These are phyloP conservation scores for Geotrichum cucujoidarum DNA, from an alignment of 1,139 yeast genomes.

Conservation along the genomic window DNA sequence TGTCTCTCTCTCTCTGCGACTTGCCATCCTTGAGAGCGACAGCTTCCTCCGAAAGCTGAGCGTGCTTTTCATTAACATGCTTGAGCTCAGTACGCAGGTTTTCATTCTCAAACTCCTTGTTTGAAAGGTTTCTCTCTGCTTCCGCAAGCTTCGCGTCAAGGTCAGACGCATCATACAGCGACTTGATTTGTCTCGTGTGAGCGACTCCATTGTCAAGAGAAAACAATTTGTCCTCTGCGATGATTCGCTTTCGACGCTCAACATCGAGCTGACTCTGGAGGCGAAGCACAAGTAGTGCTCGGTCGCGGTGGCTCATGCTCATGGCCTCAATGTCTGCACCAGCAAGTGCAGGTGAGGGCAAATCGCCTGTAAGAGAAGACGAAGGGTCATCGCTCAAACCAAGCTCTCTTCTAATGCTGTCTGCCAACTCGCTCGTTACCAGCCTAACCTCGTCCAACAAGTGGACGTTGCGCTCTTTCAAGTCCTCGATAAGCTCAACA, in stretches of 20 bases:
- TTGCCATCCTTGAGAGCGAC: conserved; percentile 34
- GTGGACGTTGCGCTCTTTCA: conserved; percentile 5
- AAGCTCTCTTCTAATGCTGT: conserved; percentile 37
- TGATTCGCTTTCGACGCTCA: conserved; percentile 35
- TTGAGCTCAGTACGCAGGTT: conserved; percentile 23
- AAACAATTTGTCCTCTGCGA: conserved; percentile 25
- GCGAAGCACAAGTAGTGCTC: conserved; percentile 28
- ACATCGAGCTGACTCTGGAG: conserved; percentile 32
- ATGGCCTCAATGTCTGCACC: conserved; percentile 4
- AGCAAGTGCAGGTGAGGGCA: neutral
- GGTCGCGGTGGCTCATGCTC: conserved; percentile 18
- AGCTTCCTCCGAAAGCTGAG: conserved; percentile 33
- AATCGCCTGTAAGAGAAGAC: neutral
- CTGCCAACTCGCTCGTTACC: conserved; percentile 38
- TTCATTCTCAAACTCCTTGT: conserved; percentile 28
- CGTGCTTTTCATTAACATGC: conserved; percentile 28
- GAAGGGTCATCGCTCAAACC: conserved; percentile 23
- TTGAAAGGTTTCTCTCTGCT: conserved; percentile 25
- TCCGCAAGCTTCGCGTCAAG: conserved; percentile 28
- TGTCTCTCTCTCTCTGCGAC: conserved; percentile 31
- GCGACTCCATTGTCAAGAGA: conserved; percentile 1
- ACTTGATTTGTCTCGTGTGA: conserved; percentile 12
- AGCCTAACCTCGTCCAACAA: conserved; percentile 36
- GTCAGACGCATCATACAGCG: conserved; percentile 24
- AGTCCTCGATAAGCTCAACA: conserved; percentile 1